A percentile compares a stretch with the other conserved stretches of the same genome.
Evolutionary conservation across 2,329 filamentous ascomycete genomes (phyloP).

Genomic region (Neophaeococcomyces aloes): DNA sequence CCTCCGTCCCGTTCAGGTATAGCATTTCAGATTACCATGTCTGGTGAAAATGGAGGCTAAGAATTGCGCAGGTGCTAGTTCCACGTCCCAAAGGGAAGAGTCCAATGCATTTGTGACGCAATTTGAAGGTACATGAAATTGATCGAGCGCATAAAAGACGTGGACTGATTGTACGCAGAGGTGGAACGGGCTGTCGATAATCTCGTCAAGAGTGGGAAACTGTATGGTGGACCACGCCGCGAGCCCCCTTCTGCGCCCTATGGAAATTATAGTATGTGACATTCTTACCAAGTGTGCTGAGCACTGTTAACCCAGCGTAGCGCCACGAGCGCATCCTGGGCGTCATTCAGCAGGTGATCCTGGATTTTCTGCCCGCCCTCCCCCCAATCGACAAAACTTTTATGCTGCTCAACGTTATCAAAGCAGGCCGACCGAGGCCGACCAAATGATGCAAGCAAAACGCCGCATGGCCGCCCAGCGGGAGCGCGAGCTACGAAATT

Average conservation of each 20-base stretch:
- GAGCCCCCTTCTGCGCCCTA: constrained; percentile 46
- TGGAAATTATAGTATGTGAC: constrained; percentile 10
- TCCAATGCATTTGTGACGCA: constrained; percentile 71
- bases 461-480: constrained; percentile 98
- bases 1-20: constrained; percentile 63
- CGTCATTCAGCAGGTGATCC: constrained; percentile 80
- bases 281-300: background rate
- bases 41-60: constrained; percentile 15
- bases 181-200: constrained; percentile 94
- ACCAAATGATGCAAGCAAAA: constrained; percentile 98
- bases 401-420: constrained; percentile 91
- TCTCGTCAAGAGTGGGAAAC: constrained; percentile 92
- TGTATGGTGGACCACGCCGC: constrained; percentile 59
- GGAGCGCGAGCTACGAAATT: constrained; percentile 97
- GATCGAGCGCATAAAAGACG: background rate
- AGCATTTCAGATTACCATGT: constrained; percentile 15
- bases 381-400: constrained; percentile 79
- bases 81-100: constrained; percentile 64
- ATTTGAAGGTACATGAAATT: constrained; percentile 60
- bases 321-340: constrained; percentile 57
- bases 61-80: constrained; percentile 55
- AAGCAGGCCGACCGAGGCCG: constrained; percentile 77
- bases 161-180: constrained; percentile 48
- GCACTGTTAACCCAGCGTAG: constrained; percentile 35
- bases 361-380: constrained; percentile 57